These are phyloP conservation scores for Leishmania mexicana DNA, from an alignment of 208 protist species.

Conservation along the genomic window DNA sequence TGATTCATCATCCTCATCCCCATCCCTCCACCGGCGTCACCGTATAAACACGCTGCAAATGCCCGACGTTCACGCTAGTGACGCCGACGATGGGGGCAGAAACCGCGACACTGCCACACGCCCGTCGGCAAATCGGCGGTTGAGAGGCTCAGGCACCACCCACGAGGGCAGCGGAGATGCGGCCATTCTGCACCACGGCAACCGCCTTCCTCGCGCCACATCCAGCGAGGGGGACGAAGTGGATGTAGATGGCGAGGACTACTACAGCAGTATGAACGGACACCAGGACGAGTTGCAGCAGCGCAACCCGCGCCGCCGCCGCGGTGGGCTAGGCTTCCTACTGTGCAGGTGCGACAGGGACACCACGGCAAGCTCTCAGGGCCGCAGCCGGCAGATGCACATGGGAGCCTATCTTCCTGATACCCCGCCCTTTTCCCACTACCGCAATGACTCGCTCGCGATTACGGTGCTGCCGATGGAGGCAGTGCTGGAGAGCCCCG, in stretches of 20 bases:
- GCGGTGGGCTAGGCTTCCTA: constrained; percentile 4
- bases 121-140: not conserved
- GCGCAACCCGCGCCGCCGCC: constrained; percentile 1
- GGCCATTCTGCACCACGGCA: not conserved
- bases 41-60: not conserved
- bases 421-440: not conserved
- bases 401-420: not conserved
- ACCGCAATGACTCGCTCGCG: not conserved
- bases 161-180: not conserved
- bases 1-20: not conserved
- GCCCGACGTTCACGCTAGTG: not conserved
- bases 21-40: not conserved
- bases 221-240: not conserved
- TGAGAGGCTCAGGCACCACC: not conserved
- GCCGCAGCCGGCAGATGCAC: not conserved
- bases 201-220: not conserved
- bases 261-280: not conserved
- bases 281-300: not conserved
- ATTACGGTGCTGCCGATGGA: constrained; percentile 26
- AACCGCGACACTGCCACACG: not conserved
- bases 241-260: not conserved
- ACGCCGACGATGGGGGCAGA: not conserved
- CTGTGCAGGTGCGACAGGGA: constrained; percentile 21
- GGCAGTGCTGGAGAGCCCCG: constrained; percentile 27
- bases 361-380: constrained; percentile 6